A percentile compares a stretch with the other conserved stretches of the same genome.
These are phyloP conservation scores for Manihot esculenta DNA, from an alignment of 441 rosid genomes.

Conservation along the genomic window DNA sequence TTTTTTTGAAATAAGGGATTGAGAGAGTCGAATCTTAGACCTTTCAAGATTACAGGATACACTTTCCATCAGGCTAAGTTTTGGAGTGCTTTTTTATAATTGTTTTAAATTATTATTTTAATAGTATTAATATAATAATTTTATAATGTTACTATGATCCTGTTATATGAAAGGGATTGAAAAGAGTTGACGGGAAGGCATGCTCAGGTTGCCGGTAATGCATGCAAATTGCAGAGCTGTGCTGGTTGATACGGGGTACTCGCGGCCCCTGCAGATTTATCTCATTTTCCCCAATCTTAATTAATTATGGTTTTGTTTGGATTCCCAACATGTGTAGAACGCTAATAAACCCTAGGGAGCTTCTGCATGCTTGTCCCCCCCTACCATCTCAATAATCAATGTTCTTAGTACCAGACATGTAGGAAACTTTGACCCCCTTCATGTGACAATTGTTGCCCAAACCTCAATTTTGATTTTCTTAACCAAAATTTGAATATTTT, in stretches of 20 bases:
- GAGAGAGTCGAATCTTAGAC: too few relatives aligned
- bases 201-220: slow-evolving; percentile 4
- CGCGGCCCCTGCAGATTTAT: neutral
- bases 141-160: too few relatives aligned
- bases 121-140: too few relatives aligned
- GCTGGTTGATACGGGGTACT: slow-evolving; percentile 21
- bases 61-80: too few relatives aligned
- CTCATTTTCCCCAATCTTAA: neutral
- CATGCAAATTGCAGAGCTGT: slow-evolving; percentile 4
- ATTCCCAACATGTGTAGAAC: slow-evolving; percentile 15
- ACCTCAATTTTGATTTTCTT: too few relatives aligned
- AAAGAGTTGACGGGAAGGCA: slow-evolving; percentile 18
- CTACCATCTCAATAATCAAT: slow-evolving; percentile 4
- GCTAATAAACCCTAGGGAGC: slow-evolving; percentile 12
- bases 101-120: too few relatives aligned
- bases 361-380: slow-evolving; percentile 8
- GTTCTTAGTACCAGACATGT: slow-evolving; percentile 17
- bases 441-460: slow-evolving; percentile 13
- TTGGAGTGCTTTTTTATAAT: too few relatives aligned
- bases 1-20: too few relatives aligned
- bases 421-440: slow-evolving; percentile 21
- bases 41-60: too few relatives aligned
- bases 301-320: slow-evolving; percentile 17
- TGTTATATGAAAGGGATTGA: too few relatives aligned
- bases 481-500: too few relatives aligned